Evolutionary conservation across 1,139 yeast species (phyloP).

Genomic region (Protomyces gravidus): DNA sequence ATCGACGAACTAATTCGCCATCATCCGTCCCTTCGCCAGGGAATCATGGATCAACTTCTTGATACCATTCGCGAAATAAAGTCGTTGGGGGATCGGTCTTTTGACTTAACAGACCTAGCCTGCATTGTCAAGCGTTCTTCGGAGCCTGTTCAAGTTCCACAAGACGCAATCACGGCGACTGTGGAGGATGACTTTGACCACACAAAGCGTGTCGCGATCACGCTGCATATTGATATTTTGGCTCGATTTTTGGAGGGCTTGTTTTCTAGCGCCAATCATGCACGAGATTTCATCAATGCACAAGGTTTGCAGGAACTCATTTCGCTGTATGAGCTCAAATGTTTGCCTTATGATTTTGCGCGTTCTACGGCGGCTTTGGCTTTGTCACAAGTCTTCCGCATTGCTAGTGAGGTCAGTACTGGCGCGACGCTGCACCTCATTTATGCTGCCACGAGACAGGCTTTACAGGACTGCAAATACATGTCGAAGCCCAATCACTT

Average conservation of each 20-base stretch:
- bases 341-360: constrained; percentile 43
- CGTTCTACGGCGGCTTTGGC: constrained; percentile 38
- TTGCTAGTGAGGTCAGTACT: constrained; percentile 31
- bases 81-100: constrained; percentile 42
- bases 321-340: constrained; percentile 36
- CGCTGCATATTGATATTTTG: constrained; percentile 34
- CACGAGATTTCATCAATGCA: constrained; percentile 40
- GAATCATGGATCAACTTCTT: constrained; percentile 52
- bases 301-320: constrained; percentile 38
- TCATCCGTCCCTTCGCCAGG: constrained; percentile 65
- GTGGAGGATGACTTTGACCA: constrained; percentile 25
- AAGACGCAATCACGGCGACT: not conserved
- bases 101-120: not conserved
- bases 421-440: constrained; percentile 19
- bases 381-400: constrained; percentile 35
- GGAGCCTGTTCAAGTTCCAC: not conserved
- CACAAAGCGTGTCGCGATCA: constrained; percentile 9
- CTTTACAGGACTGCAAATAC: not conserved
- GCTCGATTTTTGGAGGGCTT: constrained; percentile 40
- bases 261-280: constrained; percentile 39
- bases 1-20: constrained; percentile 83
- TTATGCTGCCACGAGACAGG: constrained; percentile 9
- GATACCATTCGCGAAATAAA: constrained; percentile 51
- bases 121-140: not conserved
- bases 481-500: not conserved